Evolutionary conservation across 2,329 filamentous ascomycete species (phyloP).

Genomic region (Pseudogymnoascus sp.): DNA sequence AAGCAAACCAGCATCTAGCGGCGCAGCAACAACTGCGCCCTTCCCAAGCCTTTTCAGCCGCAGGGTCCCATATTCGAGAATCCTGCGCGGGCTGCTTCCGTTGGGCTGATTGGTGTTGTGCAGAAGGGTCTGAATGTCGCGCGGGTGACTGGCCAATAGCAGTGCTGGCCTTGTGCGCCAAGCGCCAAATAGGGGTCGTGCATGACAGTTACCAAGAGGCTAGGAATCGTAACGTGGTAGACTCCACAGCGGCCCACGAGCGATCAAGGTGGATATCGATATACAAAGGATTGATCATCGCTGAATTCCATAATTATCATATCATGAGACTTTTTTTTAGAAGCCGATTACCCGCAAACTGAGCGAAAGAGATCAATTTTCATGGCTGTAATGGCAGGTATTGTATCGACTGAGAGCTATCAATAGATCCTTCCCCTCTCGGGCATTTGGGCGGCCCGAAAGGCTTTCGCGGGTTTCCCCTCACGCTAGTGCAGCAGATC

Average conservation of each 20-base stretch:
- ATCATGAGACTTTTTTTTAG: neutral
- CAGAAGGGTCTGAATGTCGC: neutral
- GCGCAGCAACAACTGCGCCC: neutral
- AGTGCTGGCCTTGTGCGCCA: neutral
- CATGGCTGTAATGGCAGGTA: neutral
- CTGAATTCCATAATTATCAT: neutral
- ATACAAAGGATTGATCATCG: neutral
- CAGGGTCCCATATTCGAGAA: neutral
- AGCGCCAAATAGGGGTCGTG: neutral
- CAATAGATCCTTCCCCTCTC: neutral
- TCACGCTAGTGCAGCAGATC: conserved; percentile 1
- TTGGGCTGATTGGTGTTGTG: neutral
- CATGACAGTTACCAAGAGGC: neutral
- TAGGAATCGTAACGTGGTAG: neutral
- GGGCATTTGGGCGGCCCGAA: neutral
- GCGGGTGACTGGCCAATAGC: neutral
- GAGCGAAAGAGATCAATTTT: neutral
- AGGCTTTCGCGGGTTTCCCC: neutral
- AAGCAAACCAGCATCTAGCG: neutral
- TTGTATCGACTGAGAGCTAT: neutral
- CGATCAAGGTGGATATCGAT: neutral
- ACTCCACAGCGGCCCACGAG: neutral
- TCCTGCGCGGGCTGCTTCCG: neutral
- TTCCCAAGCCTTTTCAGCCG: conserved; percentile 1
- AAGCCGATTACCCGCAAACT: neutral